Evolutionary conservation across 1,284 basidiomycete genomes (phyloP), one percentile per base, ranked within the genome.

Genomic region (Cutaneotrichosporon arboriforme): DNA sequence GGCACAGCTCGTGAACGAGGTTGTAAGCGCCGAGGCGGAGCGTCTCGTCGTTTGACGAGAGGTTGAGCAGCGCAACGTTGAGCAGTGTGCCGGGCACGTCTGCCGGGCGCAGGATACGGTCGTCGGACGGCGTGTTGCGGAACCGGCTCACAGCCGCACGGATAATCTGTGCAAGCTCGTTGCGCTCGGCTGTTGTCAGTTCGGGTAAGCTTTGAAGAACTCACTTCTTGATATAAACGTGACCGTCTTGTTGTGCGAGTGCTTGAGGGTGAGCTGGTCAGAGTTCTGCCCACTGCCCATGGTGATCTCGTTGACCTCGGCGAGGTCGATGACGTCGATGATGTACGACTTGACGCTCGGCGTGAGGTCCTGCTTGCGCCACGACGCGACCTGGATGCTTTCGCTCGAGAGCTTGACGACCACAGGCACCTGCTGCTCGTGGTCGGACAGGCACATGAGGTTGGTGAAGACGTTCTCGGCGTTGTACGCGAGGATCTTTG

Each of bases 1-100:
- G 80, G 66, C 86, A 87, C 8, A 91, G 82, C 4, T 89, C 84
- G 22, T 83, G 81, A 4, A 91, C 77, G 13, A 93, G 80, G 61
- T 87, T 83, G 66, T 88, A 88, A 1, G 87, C 86, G 5, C 86
- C 85, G 36, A 80, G 77, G 3, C 88, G 81, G n/a, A 91, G 79
- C 48, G 84, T 82, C 59, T 88, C 85, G 55, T 88, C 84, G 26
- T 81, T 79, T 4, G 82, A 79, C 51, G 84, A 83, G 40, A 90
- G 77, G 62, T 86, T 88, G 31, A 89, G 77, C 70, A 93, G 80
- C 10, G 87, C 87, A 35, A 90, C 81, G 61, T 90, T 89, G 14
- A 92, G 77, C 43, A 93, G 74, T 0, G 87, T 87, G 0, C 88
- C 87, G 9, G 87, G 85, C 15, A 90, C 84, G 64, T 90, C 90